phyloP scores from a whole-genome alignment of 2,329 filamentous ascomycete species.

The Neurospora sp. region DNA sequence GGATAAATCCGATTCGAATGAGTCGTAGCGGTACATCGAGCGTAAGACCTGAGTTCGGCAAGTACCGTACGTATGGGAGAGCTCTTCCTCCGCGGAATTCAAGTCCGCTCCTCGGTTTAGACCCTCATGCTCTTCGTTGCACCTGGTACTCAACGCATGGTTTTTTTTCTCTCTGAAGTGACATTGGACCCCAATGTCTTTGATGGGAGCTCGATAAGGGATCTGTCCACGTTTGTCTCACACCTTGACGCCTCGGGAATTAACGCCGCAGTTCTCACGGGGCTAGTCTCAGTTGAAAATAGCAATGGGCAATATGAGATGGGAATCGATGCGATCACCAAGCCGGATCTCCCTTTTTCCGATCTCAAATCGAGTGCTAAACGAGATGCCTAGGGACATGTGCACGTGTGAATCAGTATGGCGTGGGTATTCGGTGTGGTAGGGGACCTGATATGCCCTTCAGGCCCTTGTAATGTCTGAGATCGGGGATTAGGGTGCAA shows the following conservation, averaged over 20 bases:
- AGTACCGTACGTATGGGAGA: no score
- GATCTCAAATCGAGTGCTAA: not conserved
- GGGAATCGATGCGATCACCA: not conserved
- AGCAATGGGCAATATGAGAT: not conserved
- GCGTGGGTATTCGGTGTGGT: not conserved
- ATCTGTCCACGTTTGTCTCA: not conserved
- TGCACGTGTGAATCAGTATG: not conserved
- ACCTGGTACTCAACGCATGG: no score
- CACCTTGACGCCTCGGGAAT: not conserved
- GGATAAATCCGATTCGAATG: no score
- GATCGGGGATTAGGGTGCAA: not conserved
- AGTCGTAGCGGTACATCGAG: no score
- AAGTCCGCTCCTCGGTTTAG: no score
- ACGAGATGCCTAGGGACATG: not conserved
- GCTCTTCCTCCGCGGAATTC: no score
- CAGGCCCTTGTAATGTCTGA: not conserved
- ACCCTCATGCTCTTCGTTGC: no score
- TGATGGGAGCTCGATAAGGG: no score
- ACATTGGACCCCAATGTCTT: no score
- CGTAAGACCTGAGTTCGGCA: no score
- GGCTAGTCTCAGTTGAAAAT: not conserved
- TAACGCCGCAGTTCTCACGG: not conserved
- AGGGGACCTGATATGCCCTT: not conserved
- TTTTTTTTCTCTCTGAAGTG: no score
- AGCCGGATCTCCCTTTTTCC: not conserved